phyloP scores from a whole-genome alignment of 345 rosid species.

The Lumnitzera littorea region DNA sequence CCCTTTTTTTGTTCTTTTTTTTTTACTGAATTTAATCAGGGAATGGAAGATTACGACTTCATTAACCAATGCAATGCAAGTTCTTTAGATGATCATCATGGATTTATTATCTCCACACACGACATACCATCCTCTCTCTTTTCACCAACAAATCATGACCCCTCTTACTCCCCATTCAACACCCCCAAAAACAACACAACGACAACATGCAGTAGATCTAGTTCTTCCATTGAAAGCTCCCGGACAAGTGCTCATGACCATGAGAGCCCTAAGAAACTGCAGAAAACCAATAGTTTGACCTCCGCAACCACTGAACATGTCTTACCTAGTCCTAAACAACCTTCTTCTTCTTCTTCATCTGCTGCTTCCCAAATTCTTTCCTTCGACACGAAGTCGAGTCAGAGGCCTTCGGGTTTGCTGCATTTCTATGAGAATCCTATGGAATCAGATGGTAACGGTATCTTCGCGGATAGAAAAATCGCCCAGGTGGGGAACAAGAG shows the following conservation, averaged over 20 bases:
- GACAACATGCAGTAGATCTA: slow-evolving; percentile 4
- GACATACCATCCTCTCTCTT: background rate
- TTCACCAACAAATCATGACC: background rate
- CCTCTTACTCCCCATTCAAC: slow-evolving; percentile 3
- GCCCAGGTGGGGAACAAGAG: slow-evolving; percentile 6
- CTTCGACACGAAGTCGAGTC: background rate
- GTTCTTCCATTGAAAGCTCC: slow-evolving; percentile 4
- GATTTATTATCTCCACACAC: background rate
- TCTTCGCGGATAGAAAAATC: background rate
- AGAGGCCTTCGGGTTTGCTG: background rate
- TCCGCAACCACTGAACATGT: too few relatives aligned
- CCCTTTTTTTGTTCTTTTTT: background rate
- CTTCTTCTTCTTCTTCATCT: background rate
- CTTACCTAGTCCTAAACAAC: too few relatives aligned
- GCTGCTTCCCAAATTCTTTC: slow-evolving; percentile 1
- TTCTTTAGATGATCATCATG: background rate
- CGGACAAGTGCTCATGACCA: background rate
- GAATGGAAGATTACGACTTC: slow-evolving; percentile 8
- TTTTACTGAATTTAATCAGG: background rate
- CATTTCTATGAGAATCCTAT: slow-evolving; percentile 2
- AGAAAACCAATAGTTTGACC: background rate
- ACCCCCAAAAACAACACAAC: slow-evolving; percentile 5
- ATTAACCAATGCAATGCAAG: background rate
- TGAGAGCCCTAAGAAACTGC: slow-evolving; percentile 1
- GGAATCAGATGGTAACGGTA: background rate